Percentiles rank a stretch among this genome's conserved stretches.
Evolutionary conservation across 2,329 filamentous ascomycete genomes (phyloP).

Genomic region (Magnaporthales sp.): DNA sequence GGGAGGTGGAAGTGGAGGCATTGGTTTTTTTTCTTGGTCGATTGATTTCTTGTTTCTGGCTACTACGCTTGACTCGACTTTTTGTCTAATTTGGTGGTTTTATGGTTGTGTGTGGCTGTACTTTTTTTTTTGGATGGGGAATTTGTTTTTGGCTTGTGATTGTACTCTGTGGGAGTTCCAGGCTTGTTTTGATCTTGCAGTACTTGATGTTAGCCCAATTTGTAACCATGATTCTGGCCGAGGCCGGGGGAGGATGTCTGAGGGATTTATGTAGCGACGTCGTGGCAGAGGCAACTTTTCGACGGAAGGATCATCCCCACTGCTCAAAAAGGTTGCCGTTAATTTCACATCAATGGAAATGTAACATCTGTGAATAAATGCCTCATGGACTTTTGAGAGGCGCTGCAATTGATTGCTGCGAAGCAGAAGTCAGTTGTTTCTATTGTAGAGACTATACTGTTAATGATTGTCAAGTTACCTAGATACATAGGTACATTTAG

Average conservation of each 20-base stretch:
- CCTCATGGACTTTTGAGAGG: background rate
- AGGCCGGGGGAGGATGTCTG: background rate
- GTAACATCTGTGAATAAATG: background rate
- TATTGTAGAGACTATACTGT: background rate
- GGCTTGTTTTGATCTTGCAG: no score
- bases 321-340: background rate
- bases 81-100: background rate
- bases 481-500: no score
- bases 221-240: background rate
- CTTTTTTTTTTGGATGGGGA: background rate
- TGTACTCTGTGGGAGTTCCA: no score
- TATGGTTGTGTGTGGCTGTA: background rate
- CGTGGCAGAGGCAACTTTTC: no score
- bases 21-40: background rate
- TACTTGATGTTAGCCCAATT: background rate
- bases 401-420: background rate
- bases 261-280: background rate
- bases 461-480: no score
- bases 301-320: no score
- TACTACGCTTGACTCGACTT: background rate
- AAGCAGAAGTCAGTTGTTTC: background rate
- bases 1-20: background rate
- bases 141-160: background rate
- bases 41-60: background rate
- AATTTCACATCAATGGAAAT: background rate